Evolutionary conservation across 2,329 filamentous ascomycete genomes (phyloP), one percentile per base, ranked within the genome.

Genomic region (Talaromyces sp.): DNA sequence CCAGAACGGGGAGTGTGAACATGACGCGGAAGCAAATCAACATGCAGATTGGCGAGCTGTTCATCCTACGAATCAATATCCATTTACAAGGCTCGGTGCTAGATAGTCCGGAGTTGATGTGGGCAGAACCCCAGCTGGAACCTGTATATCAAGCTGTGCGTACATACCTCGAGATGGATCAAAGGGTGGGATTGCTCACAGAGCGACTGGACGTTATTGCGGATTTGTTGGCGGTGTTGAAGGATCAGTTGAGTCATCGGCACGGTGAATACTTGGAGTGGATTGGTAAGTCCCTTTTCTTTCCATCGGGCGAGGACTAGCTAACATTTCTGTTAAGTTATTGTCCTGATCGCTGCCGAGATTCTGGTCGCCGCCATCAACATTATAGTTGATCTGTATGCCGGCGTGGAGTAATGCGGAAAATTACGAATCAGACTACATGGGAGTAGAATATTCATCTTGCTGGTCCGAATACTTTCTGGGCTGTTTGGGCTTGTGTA

Each of bases 31-130:
- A 87, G 64, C 88, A 98, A 75, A 97, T 99, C 82, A 98, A 98
- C 81, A 98, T 98, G 93, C 93, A 98, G 78, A 97, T 99, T 65
- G 95, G 95, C 74, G 93, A 99, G 79, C 86, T 99, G 60, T 99
- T 99, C 77, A 98, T 99, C 72, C 81, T 99, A 35, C 87, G 95
- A 64, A 98, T 99, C 80, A 97, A 95, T 76, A 98, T 99, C 72
- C 96, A 99, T 78, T 84, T 99, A 58, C 96, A 98, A 76, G 95
- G 95, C 37, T 96, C 91, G 33, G 93, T 99, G 5, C 88, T 99
- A 42, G 95, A 99, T 75, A 96, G 93, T 9, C 95, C 95, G 0
- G 95, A 99, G 78, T 84, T 99, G 46, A 98, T 99, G 84, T 99
- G 95, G 95, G 91, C 93, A 35, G 95, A 99, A 77, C 95, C 95